These are phyloP conservation scores for Nicotiana attenuata DNA, from an alignment of 257 asterid genomes.

Conservation along the genomic window DNA sequence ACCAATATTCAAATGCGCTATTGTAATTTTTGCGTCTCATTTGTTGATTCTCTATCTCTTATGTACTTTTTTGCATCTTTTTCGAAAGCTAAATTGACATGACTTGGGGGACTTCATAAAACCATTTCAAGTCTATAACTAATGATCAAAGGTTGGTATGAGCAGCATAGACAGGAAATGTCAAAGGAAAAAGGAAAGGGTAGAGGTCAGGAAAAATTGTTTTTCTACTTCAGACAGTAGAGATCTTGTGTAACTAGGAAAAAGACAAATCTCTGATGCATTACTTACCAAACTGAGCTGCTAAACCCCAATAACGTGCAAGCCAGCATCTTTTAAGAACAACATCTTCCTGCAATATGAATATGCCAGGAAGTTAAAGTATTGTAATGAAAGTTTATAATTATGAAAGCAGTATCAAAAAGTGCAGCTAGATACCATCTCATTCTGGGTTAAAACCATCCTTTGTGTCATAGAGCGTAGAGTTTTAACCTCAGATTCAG, in stretches of 20 bases:
- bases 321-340: slow-evolving; percentile 99
- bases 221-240: background rate
- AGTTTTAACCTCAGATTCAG: slow-evolving; percentile 76
- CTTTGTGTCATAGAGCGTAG: slow-evolving; percentile 92
- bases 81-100: background rate
- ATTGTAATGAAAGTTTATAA: background rate
- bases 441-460: slow-evolving; percentile 84
- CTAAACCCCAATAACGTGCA: slow-evolving; percentile 98
- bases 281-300: slow-evolving; percentile 68
- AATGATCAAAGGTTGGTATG: background rate
- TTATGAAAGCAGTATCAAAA: slow-evolving; percentile 6
- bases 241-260: background rate
- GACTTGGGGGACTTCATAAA: slow-evolving; percentile 1
- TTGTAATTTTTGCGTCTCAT: background rate
- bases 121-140: slow-evolving; percentile 1
- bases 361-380: slow-evolving; percentile 11
- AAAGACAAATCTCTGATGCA: background rate
- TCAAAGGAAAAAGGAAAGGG: background rate
- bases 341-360: slow-evolving; percentile 80
- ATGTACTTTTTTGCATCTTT: background rate
- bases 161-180: slow-evolving; percentile 3
- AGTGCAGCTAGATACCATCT: slow-evolving; percentile 57
- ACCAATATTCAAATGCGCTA: background rate
- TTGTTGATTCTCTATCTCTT: background rate
- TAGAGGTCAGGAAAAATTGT: background rate